These are phyloP conservation scores for Phytophthora fragariae DNA, from an alignment of 352 stramenopile genomes.

Conservation along the genomic window DNA sequence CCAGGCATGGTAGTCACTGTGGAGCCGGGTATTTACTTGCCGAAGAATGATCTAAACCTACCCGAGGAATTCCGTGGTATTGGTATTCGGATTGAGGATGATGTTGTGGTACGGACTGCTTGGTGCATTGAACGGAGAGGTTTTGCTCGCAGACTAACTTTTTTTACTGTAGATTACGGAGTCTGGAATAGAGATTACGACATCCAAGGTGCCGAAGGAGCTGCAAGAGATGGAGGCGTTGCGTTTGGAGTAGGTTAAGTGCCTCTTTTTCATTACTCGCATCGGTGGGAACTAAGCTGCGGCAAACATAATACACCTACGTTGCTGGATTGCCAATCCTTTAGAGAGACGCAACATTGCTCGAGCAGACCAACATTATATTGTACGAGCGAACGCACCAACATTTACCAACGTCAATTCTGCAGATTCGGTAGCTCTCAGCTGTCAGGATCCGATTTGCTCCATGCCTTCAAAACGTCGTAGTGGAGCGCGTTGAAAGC, in stretches of 20 bases:
- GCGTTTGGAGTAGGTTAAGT: conserved; percentile 43
- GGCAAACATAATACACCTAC: conserved; percentile 11
- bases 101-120: conserved; percentile 69
- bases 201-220: conserved; percentile 72
- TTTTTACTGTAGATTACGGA: conserved; percentile 65
- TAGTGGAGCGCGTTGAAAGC: conserved; percentile 59
- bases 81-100: conserved; percentile 88
- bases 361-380: conserved; percentile 11
- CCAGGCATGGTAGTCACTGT: conserved; percentile 87
- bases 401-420: not conserved
- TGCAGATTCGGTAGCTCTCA: conserved; percentile 6
- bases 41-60: conserved; percentile 69
- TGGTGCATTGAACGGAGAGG: not conserved
- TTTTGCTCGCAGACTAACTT: conserved; percentile 4
- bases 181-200: conserved; percentile 79
- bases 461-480: conserved; percentile 58
- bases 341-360: not conserved
- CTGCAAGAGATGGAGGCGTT: conserved; percentile 72
- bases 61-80: conserved; percentile 83
- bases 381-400: conserved; percentile 1
- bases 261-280: not conserved
- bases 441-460: conserved; percentile 33
- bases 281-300: conserved; percentile 16
- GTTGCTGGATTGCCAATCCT: conserved; percentile 1
- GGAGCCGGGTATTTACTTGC: conserved; percentile 87